These are phyloP conservation scores for Phlegmacium glaucopus DNA, from an alignment of 768 basidiomycete species.

Conservation along the genomic window DNA sequence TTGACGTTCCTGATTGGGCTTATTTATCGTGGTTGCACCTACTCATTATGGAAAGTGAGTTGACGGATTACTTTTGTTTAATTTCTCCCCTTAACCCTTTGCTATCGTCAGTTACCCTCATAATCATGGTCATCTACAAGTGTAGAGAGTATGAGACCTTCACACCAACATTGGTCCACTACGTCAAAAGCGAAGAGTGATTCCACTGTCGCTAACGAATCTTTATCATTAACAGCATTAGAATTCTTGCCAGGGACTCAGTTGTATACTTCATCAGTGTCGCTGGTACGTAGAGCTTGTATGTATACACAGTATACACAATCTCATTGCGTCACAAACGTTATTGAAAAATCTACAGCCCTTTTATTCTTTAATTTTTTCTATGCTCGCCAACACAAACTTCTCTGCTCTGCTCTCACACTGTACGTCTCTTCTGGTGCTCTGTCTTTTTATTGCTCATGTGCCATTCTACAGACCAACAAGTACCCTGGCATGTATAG, in stretches of 20 bases:
- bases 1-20: neutral
- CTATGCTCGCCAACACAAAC: constrained; percentile 11
- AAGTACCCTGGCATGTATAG: neutral
- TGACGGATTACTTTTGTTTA: constrained; percentile 4
- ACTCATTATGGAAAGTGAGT: neutral
- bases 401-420: constrained; percentile 17
- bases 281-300: constrained; percentile 17
- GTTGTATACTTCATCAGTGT: constrained; percentile 19
- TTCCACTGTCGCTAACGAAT: neutral
- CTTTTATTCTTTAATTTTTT: neutral
- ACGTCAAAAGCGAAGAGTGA: no score
- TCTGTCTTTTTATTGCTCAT: neutral
- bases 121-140: constrained; percentile 16
- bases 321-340: neutral
- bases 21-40: neutral
- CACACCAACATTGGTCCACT: constrained; percentile 8
- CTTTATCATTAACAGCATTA: neutral
- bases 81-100: constrained; percentile 8
- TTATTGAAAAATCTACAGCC: neutral
- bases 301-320: neutral
- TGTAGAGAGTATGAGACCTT: constrained; percentile 8
- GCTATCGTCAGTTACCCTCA: constrained; percentile 15
- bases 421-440: constrained; percentile 11
- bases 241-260: constrained; percentile 20
- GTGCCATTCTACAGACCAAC: neutral